phyloP scores from a whole-genome alignment of 306 rosid species.

The Pterocarpus macrocarpus region DNA sequence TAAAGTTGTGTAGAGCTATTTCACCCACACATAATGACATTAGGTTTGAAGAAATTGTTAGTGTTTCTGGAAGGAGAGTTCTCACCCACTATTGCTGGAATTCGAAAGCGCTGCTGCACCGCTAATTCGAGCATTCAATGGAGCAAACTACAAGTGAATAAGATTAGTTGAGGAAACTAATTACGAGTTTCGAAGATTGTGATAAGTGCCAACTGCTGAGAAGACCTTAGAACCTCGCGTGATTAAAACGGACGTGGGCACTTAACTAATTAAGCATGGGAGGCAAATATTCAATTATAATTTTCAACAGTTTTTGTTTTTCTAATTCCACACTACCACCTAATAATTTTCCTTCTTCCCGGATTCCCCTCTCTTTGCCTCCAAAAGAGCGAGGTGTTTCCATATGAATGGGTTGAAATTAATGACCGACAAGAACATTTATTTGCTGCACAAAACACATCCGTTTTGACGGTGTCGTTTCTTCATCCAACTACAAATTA shows the following conservation, averaged over 20 bases:
- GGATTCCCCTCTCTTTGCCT: background rate
- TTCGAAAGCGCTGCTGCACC: slow-evolving; percentile 1
- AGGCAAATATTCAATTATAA: background rate
- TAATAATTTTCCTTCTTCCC: background rate
- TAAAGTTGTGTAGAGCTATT: background rate
- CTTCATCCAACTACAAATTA: background rate
- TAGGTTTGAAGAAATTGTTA: too few relatives aligned
- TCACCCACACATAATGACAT: background rate
- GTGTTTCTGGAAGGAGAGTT: too few relatives aligned
- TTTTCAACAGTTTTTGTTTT: background rate
- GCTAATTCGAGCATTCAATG: slow-evolving; percentile 52
- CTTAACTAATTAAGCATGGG: background rate
- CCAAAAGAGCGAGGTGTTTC: background rate
- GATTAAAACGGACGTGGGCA: background rate
- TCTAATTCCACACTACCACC: background rate
- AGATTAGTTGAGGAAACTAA: slow-evolving; percentile 48
- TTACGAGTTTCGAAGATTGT: background rate
- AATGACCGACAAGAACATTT: slow-evolving; percentile 42
- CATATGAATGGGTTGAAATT: slow-evolving; percentile 43
- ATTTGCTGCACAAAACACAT: slow-evolving; percentile 18
- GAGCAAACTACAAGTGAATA: slow-evolving; percentile 15
- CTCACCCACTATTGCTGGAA: slow-evolving; percentile 51
- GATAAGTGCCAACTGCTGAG: background rate
- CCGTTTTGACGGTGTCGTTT: slow-evolving; percentile 45
- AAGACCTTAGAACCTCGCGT: too few relatives aligned